Base-by-base conservation (phyloP, 148 eudicot genomes). In the Fallopia convolvulus region DNA sequence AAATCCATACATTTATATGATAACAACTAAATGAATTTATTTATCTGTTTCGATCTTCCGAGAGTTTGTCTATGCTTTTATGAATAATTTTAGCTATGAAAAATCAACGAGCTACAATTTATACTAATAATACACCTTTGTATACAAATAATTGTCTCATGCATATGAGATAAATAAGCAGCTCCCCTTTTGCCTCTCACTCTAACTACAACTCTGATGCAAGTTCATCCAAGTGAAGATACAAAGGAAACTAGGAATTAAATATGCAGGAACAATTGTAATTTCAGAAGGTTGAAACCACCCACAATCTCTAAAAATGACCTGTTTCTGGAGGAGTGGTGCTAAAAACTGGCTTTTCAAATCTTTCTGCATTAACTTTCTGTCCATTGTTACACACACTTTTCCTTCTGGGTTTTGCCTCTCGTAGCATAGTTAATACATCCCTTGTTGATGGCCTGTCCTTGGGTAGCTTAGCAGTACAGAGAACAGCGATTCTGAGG, bases 361-460 rank as follows among this genome's bases (percentile, higher is more conserved):
- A 83, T 40, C 80, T 85, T 7, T 82, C 83, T 15, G 46, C 76
- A 74, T 80, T 80, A 66, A 75, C 48, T 18, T 66, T 80, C 61
- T 80, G 76, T 53, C 80, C 85, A 74, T 70, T 83, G 77, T 78
- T 85, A 72, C 87, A 72, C 17, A 83, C 74, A 47, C 87, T 85
- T 66, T 85, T 85, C 44, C 87, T 80, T 53, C 87, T 74, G 3
- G 87, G 87, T 77, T 85, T 85, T 10, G 87, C 87, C 80, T 85
- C 85, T 80, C 77, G 74, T 52, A 85, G 87, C 87, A 85, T 85
- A 33, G 85, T 80, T 20, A 83, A 76, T 1, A 80, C 76, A 79
- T 85, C 87, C 70, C 85, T 85, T 79, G 83, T 85, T 18, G 82
- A 80, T 6, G 85, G 87, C 80, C 87, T 76, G 48, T 85, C 87